Evolutionary conservation across 2,329 filamentous ascomycete genomes (phyloP).

Genomic region (Chaetomium olivaceum): DNA sequence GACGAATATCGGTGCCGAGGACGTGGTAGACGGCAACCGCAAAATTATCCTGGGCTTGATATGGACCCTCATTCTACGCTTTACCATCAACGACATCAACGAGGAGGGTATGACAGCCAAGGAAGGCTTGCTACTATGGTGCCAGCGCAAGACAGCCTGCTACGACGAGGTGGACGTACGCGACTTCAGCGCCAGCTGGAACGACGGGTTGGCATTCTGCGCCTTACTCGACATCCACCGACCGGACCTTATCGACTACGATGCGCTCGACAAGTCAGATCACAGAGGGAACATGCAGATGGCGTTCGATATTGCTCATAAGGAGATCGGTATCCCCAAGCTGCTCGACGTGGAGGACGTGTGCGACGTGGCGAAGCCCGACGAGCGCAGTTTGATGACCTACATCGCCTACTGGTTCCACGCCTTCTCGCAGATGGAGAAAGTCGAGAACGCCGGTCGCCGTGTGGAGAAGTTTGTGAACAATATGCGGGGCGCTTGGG

Average conservation of each 20-base stretch:
- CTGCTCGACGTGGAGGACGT: constrained; percentile 97
- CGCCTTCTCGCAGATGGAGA: constrained; percentile 98
- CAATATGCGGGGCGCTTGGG: constrained; percentile 99
- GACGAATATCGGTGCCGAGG: constrained; percentile 97
- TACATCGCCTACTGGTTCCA: constrained; percentile 99
- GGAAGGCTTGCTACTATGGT: constrained; percentile 93
- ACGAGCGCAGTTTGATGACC: constrained; percentile 96
- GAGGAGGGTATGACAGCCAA: constrained; percentile 97
- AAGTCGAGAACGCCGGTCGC: constrained; percentile 94
- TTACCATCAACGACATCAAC: constrained; percentile 98
- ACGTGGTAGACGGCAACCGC: constrained; percentile 95
- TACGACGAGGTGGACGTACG: constrained; percentile 96
- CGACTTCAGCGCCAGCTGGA: constrained; percentile 96
- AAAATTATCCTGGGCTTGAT: constrained; percentile 98
- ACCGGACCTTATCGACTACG: constrained; percentile 95
- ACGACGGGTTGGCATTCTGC: constrained; percentile 94
- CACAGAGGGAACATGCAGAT: constrained; percentile 97
- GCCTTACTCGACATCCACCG: constrained; percentile 95
- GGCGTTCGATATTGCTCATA: constrained; percentile 92
- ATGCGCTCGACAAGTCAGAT: constrained; percentile 88
- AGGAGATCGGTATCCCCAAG: constrained; percentile 95
- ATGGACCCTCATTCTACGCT: constrained; percentile 96
- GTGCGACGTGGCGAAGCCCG: constrained; percentile 91
- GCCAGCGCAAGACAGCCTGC: constrained; percentile 96
- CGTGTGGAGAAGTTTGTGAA: constrained; percentile 98